Base-by-base conservation (phyloP, 1,284 basidiomycete genomes). In the Boletus smithii region DNA sequence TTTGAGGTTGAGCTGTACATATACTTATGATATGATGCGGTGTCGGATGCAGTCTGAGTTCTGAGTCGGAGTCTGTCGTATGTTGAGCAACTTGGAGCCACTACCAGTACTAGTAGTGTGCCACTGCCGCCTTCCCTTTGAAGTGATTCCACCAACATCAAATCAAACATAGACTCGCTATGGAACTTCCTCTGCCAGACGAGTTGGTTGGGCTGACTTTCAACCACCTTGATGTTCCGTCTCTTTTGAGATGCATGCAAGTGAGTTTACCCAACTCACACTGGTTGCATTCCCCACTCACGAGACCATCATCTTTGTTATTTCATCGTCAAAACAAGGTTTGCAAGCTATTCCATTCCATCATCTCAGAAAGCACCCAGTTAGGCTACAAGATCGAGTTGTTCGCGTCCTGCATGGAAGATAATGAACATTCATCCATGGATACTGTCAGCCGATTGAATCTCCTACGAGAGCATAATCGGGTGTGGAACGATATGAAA, bases 301-400 rank as follows among this genome's bases (percentile, higher is more conserved):
- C 37, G 24, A 9, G 10, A 33, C 18, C 8, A 13, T 35, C 22
- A 23, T 20, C 24, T n/a, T n/a, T n/a, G n/a, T n/a, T n/a, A 6
- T 13, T 32, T 26, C 30, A 23, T 32, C 11, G n/a, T 33, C 30
- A 27, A 37, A 32, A 6, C 26, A 39, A 85, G 83, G 73, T 77
- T 41, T 79, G 73, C 63, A 68, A 54, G 39, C 44, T 62, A 5
- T 69, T 83, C 42, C 63, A 67, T 46, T 53, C 59, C n/a, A 51
- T 76, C 44, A 66, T 82, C 20, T 61, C 65, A 24, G 58, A 60
- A 4, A 69, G 69, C 27, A 60, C 66, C 11, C 53, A 53, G 9
- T 53, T 78, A 9, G 70, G 72, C 53, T 81, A 81, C 57, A 70
- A 63, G 42, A 71, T 81, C 39, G 76, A 81, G 53, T 69, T 84